These are phyloP conservation scores for Xylaria grammica DNA, from an alignment of 495 filamentous ascomycete genomes.

Conservation along the genomic window DNA sequence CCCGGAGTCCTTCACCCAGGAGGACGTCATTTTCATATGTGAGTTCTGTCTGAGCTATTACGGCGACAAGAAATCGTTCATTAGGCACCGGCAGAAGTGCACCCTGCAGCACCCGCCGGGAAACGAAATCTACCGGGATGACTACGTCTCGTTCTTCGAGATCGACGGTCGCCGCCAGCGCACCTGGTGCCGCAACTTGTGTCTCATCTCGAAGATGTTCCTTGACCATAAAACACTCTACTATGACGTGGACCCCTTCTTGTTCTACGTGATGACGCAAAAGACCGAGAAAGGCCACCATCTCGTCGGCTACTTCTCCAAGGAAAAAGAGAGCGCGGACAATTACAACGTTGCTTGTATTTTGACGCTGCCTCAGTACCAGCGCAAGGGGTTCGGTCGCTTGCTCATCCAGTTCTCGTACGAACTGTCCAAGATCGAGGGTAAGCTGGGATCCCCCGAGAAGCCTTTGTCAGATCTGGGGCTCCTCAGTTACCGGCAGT, in stretches of 20 bases:
- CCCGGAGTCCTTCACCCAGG: constrained; percentile 82
- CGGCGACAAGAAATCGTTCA: constrained; percentile 76
- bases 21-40: constrained; percentile 92
- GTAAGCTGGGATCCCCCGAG: constrained; percentile 91
- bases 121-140: constrained; percentile 97
- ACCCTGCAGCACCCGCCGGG: constrained; percentile 91
- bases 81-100: constrained; percentile 87
- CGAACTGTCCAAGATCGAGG: constrained; percentile 93
- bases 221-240: constrained; percentile 99
- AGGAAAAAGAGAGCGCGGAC: constrained; percentile 95
- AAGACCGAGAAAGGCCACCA: constrained; percentile 87
- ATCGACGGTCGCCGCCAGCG: constrained; percentile 95
- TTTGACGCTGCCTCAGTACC: constrained; percentile 92
- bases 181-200: constrained; percentile 96
- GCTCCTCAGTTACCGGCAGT: constrained; percentile 88
- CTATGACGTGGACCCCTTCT: constrained; percentile 97
- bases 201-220: constrained; percentile 92
- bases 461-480: constrained; percentile 95
- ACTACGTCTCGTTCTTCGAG: constrained; percentile 94
- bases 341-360: constrained; percentile 99
- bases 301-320: constrained; percentile 95
- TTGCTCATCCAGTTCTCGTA: constrained; percentile 97
- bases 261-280: constrained; percentile 97
- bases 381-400: constrained; percentile 90
- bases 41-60: constrained; percentile 96